phyloP scores from a whole-genome alignment of 768 basidiomycete genomes.

The Boletales sp. region DNA sequence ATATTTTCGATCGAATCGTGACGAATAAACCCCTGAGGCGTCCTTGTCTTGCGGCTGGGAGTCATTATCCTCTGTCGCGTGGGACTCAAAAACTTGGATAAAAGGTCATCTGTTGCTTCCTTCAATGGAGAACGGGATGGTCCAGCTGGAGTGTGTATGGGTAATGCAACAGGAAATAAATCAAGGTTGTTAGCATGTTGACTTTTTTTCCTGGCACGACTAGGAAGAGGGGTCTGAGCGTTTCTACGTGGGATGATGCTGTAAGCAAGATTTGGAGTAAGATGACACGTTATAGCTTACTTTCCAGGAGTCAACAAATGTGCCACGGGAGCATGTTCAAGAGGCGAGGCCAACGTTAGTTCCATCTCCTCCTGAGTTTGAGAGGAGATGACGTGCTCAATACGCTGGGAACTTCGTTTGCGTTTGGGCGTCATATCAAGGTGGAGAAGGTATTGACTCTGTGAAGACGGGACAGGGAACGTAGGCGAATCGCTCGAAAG shows the following conservation, averaged over 20 bases:
- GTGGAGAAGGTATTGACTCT: slow-evolving; percentile 32
- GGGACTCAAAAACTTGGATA: not conserved
- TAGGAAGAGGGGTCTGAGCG: not conserved
- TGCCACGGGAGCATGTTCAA: not conserved
- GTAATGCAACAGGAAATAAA: slow-evolving; percentile 3
- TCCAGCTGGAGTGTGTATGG: not conserved
- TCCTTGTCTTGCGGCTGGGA: slow-evolving; percentile 1
- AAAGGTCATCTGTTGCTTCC: not conserved
- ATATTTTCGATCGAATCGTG: slow-evolving; percentile 7
- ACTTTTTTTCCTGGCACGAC: not conserved
- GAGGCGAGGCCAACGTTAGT: slow-evolving; percentile 11
- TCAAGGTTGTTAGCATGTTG: not conserved
- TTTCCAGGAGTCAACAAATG: not conserved
- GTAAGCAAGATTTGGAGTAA: slow-evolving; percentile 7
- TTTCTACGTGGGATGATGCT: not conserved
- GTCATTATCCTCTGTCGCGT: not conserved
- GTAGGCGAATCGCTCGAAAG: slow-evolving; percentile 1
- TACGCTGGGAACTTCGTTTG: slow-evolving; percentile 28
- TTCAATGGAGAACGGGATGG: slow-evolving; percentile 1
- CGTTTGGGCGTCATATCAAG: slow-evolving; percentile 31
- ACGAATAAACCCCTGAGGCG: not conserved
- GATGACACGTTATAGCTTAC: slow-evolving; percentile 8
- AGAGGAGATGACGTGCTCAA: slow-evolving; percentile 26
- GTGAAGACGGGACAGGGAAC: slow-evolving; percentile 27
- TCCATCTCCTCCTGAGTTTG: slow-evolving; percentile 33